phyloP scores from a whole-genome alignment of 345 rosid genomes.

The Melaleuca quinquenervia region DNA sequence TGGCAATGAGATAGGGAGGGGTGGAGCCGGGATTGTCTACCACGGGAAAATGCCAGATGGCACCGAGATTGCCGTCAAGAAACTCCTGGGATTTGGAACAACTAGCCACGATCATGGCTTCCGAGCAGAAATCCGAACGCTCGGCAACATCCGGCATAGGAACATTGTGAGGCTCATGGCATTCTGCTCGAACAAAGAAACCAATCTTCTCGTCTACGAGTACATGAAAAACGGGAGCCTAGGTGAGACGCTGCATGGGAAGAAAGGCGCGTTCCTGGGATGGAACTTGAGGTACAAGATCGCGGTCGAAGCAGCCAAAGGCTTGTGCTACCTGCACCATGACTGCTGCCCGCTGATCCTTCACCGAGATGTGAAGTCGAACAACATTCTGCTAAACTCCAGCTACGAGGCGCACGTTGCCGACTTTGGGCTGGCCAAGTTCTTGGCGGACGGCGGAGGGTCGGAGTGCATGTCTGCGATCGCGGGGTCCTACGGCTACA shows the following conservation, averaged over 20 bases:
- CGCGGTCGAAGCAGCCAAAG: slow-evolving; percentile 63
- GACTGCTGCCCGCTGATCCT: slow-evolving; percentile 61
- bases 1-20: slow-evolving; percentile 55
- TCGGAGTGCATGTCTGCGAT: slow-evolving; percentile 72
- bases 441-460: slow-evolving; percentile 37
- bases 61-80: slow-evolving; percentile 55
- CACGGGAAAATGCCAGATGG: slow-evolving; percentile 49
- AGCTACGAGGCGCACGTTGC: slow-evolving; percentile 70
- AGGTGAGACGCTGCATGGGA: slow-evolving; percentile 55
- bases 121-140: slow-evolving; percentile 50
- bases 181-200: slow-evolving; percentile 53
- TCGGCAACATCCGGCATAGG: slow-evolving; percentile 62
- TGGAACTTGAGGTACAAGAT: slow-evolving; percentile 59
- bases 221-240: slow-evolving; percentile 66
- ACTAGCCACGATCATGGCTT: slow-evolving; percentile 48
- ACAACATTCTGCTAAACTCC: slow-evolving; percentile 50
- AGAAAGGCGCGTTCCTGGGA: slow-evolving; percentile 35
- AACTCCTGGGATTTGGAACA: slow-evolving; percentile 31
- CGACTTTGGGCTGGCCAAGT: slow-evolving; percentile 67
- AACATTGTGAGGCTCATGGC: slow-evolving; percentile 59
- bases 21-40: slow-evolving; percentile 67
- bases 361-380: slow-evolving; percentile 71
- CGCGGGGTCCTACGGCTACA: slow-evolving; percentile 72
- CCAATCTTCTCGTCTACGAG: slow-evolving; percentile 54
- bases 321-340: slow-evolving; percentile 66